A percentile compares a stretch with the other conserved stretches of the same genome.
Conservation (phyloP, 208 protist species). For the Trichomonas vaginalis region DNA sequence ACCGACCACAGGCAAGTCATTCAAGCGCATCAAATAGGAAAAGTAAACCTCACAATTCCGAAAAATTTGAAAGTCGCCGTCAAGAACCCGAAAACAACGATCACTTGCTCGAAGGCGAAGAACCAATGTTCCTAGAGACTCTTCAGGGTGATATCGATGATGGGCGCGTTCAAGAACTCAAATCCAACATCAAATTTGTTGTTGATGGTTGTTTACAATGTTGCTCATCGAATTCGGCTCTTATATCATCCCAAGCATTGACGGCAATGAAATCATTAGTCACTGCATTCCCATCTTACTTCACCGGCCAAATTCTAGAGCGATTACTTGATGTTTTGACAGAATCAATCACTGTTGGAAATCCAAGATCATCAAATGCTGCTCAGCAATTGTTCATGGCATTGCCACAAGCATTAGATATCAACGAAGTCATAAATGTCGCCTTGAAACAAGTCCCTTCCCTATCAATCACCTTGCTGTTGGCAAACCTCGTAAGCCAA, state of each 20-base stretch:
- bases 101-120: background rate
- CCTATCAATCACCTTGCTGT: background rate
- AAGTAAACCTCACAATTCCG: background rate
- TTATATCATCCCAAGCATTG: background rate
- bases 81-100: background rate
- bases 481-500: background rate
- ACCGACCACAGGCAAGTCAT: background rate
- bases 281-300: background rate
- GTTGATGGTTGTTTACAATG: background rate
- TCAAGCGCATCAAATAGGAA: background rate
- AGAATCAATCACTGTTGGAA: background rate
- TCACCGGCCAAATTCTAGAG: background rate
- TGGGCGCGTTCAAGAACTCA: background rate
- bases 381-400: background rate
- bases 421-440: background rate
- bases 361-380: background rate
- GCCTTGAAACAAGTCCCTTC: background rate
- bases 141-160: background rate
- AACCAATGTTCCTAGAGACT: background rate
- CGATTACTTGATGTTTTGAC: background rate
- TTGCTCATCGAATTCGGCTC: background rate
- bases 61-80: background rate
- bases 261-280: background rate
- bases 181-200: background rate
- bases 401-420: background rate